Percentiles rank a stretch among this genome's conserved stretches.
Conservation (phyloP, 805 yeast genomes). For the Wickerhamomyces mucosus region DNA sequence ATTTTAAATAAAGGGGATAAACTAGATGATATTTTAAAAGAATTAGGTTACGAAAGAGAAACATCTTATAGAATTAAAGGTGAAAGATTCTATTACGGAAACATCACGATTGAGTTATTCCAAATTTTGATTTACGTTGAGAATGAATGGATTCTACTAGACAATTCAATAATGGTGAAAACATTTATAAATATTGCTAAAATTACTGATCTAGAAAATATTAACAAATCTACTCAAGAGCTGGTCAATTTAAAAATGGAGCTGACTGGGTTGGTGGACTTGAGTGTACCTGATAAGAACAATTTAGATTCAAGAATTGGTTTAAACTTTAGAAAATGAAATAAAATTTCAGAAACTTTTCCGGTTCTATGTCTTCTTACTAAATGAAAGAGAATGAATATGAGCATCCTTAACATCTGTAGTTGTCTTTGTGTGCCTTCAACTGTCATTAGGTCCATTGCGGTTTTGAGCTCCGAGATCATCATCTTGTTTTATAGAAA, state of each 20-base stretch:
- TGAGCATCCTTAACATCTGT: too few species aligned
- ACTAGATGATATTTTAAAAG: slow-evolving; percentile 35
- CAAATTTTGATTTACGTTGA: slow-evolving; percentile 27
- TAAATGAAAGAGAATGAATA: too few species aligned
- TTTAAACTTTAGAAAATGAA: background rate
- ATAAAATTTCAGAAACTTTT: too few species aligned
- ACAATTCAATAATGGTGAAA: slow-evolving; percentile 48
- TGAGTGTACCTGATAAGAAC: slow-evolving; percentile 69
- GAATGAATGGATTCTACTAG: slow-evolving; percentile 23
- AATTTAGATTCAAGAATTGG: slow-evolving; percentile 68
- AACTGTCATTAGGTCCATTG: too few species aligned
- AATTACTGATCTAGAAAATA: slow-evolving; percentile 66
- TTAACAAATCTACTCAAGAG: slow-evolving; percentile 55
- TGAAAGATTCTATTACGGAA: slow-evolving; percentile 44
- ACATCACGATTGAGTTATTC: slow-evolving; percentile 52
- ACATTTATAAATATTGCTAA: slow-evolving; percentile 63
- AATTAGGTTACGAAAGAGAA: slow-evolving; percentile 62
- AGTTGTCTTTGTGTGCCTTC: too few species aligned
- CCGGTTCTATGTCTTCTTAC: too few species aligned
- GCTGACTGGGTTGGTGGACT: slow-evolving; percentile 54
- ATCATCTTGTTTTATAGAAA: too few species aligned
- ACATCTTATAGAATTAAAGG: slow-evolving; percentile 57
- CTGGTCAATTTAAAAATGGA: slow-evolving; percentile 55
- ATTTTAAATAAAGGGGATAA: slow-evolving; percentile 22
- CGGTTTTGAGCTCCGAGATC: too few species aligned